Base-by-base conservation (phyloP, 2,329 filamentous ascomycete genomes). In the Diplodia seriata region DNA sequence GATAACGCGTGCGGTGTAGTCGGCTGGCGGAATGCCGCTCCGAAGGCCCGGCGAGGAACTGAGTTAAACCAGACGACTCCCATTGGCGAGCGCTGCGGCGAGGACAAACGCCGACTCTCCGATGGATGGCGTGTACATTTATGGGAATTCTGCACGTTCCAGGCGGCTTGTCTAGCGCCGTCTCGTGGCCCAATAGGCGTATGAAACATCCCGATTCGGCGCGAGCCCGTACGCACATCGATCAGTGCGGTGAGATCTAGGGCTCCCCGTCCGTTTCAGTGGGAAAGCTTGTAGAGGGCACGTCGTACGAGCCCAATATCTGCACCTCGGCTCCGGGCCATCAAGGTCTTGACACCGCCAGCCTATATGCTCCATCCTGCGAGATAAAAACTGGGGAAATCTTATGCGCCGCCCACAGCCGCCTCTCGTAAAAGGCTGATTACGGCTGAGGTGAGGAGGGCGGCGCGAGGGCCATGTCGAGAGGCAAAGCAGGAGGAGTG, bases 231-330 rank as follows among this genome's bases (percentile, higher is more conserved):
- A 55, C 8, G 50, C 50, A 18, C 50, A 12, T 53, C 23, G 51
- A 33, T 33, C 29, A 47, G 43, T 47, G n/a, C 43, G 43, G n/a
- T 47, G n/a, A n/a, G 43, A 47, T 47, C n/a, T 47, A 20, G 43
- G 18, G 43, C 43, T 47, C 18, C 9, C 20, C 1, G 20, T 9
- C 43, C n/a, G n/a, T 33, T n/a, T 9, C 18, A 6, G n/a, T 55
- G 51, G 29, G 18, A 55, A 55, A 55, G 51, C 51, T 55, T 55
- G 51, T 55, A 31, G 29, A 55, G 7, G 14, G 14, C 29, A 53
- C 20, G 51, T 55, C 51, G 51, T 55, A 55, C 51, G 51, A 55
- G 26, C 8, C 9, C 51, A 33, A 29, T 54, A 26, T 33, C 15
- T 23, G 8, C 8, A 33, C 5, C 14, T 11, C 40, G 40, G 51